Evolutionary conservation across 768 basidiomycete genomes (phyloP), one percentile per base, ranked within the genome.

Genomic region (Auriscalpium microsporum): DNA sequence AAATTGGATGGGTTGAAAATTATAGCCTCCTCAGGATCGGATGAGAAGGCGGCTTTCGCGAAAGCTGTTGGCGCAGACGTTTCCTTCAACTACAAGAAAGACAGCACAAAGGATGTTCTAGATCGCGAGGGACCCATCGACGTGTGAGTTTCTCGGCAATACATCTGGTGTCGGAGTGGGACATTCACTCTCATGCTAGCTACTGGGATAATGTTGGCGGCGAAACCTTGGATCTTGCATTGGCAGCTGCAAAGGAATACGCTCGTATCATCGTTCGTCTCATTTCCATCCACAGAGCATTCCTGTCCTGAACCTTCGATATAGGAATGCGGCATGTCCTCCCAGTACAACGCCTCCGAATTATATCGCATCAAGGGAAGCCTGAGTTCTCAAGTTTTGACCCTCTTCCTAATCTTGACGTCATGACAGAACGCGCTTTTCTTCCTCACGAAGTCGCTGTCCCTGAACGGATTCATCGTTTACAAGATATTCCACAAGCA

Each of bases 21-120:
- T 38, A 84, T 90, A 49, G 83, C 78, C 0, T 85, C 82, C 1
- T 82, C 84, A 0, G 85, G 88, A 1, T 78, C 80, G 0, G 84
- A 88, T n/a, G 82, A 85, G 52, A 89, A 90, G 67, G 83, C 89
- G 8, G 65, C 72, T 4, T 85, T 77, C 62, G 50, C 85, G 67
- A 75, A 75, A 49, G 73, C 75, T 3, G 60, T 86, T 19, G 87
- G 85, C 1, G 79, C 81, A 0, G 86, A 90, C 60, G 76, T 84
- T 6, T 81, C 75, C 0, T 87, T 87, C 72, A 87, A 89, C 66
- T 88, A 86, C 70, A 86, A 90, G 74, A 86, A 76, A 0, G 71
- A 72, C 0, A 70, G 71, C 48, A 81, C 78, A 0, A 62, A 62
- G 1, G 78, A 83, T 10, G 71, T 84, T 2, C 68, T 90, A 42